Base-by-base conservation (phyloP, 225 moss, liverwort and hornwort species). In the Marchantia polymorpha region DNA sequence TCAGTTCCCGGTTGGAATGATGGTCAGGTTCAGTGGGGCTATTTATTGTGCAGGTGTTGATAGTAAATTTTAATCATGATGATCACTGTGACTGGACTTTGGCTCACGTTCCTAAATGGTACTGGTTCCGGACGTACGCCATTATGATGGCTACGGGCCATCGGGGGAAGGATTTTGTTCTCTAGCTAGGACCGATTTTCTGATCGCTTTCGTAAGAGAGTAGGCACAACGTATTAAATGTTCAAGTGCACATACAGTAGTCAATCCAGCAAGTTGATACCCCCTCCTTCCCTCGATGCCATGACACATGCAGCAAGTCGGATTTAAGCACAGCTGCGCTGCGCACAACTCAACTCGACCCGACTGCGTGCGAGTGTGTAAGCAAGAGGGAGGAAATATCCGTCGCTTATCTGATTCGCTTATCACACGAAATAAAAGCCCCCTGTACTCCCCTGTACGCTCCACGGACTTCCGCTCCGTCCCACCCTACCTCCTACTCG, bases 31-130 rank as follows among this genome's bases (percentile, higher is more conserved):
- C 61, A 61, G 61, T 22, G 22, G 7, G 27, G 29, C 48, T 48
- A 48, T 71, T 71, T 48, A 71, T 71, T 71, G 69, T 30, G 69
- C 69, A 69, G 39, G 69, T 69, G 70, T 47, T 69, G 69, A 69
- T 47, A 69, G 30, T 69, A 12, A 50, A 22, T 50, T 71, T 71
- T 20, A 48, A 65, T 65, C 27, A 65, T 65, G 65, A 27, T 4
- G 65, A 65, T 65, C 65, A 29, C 65, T 65, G 65, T 3, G 29
- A 12, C 27, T 65, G 29, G 65, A 65, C 27, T 27, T 15, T 49
- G 69, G 48, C 17, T 71, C 47, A 48, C 19, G 17, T 48, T 50
- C 48, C 70, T n/a, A n/a, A 47, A 47, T 6, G 59, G 70, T 48
- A 22, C 47, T 46, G 39, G 25, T 17, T 39, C 6, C 17, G 8